These are phyloP conservation scores for Ophiobolus disseminans DNA, from an alignment of 2,329 filamentous ascomycete genomes.

Conservation along the genomic window DNA sequence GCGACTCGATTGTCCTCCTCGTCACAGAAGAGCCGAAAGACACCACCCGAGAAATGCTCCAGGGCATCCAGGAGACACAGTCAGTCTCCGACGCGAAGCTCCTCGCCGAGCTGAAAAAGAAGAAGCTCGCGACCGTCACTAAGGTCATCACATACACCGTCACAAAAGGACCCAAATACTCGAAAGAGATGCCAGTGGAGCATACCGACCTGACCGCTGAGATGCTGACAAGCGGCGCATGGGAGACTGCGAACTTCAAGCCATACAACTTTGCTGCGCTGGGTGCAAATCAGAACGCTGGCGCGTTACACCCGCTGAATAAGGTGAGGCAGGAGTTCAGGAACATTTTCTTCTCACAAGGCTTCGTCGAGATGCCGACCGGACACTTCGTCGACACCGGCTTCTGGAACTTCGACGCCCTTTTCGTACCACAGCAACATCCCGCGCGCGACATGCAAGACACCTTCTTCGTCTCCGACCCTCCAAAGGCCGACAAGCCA, in stretches of 20 bases:
- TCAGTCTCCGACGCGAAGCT: constrained; percentile 76
- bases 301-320: constrained; percentile 68
- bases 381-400: constrained; percentile 92
- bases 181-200: constrained; percentile 86
- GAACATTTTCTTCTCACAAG: constrained; percentile 99
- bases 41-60: constrained; percentile 76
- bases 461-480: constrained; percentile 97
- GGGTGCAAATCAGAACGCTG: constrained; percentile 66
- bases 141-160: constrained; percentile 88
- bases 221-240: constrained; percentile 85
- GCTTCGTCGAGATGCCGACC: constrained; percentile 98
- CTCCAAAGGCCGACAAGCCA: constrained; percentile 73
- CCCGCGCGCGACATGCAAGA: constrained; percentile 97
- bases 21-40: constrained; percentile 78
- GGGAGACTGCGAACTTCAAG: constrained; percentile 92
- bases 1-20: constrained; percentile 60
- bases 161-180: constrained; percentile 85
- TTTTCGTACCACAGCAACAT: constrained; percentile 97
- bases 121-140: constrained; percentile 83
- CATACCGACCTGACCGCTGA: constrained; percentile 95
- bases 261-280: constrained; percentile 79
- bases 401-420: constrained; percentile 98
- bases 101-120: constrained; percentile 84
- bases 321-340: constrained; percentile 96
- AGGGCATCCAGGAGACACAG: constrained; percentile 72